Evolutionary conservation across 768 basidiomycete genomes (phyloP).

Genomic region (Lentinula raphanica): DNA sequence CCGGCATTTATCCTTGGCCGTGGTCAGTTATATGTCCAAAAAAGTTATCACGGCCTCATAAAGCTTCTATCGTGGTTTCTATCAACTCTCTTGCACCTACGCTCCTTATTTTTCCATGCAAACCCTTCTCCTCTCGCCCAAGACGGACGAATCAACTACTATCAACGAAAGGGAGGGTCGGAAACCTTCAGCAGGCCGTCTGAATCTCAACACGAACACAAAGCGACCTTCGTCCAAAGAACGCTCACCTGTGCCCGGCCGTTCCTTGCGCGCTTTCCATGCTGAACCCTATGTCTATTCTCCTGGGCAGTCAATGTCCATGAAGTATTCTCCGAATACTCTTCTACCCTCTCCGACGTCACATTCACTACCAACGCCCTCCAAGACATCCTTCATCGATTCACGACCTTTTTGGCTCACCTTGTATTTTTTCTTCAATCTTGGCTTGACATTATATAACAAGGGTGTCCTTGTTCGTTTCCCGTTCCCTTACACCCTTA

Average conservation of each 20-base stretch:
- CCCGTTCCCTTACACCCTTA: slow-evolving; percentile 94
- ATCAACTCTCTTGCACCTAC: background rate
- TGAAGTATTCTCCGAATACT: slow-evolving; percentile 9
- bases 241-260: background rate
- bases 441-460: slow-evolving; percentile 91
- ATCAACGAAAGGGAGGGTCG: background rate
- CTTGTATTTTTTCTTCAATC: slow-evolving; percentile 88
- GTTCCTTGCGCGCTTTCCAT: slow-evolving; percentile 14
- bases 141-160: background rate
- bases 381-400: slow-evolving; percentile 4
- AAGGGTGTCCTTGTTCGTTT: slow-evolving; percentile 88
- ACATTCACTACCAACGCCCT: slow-evolving; percentile 9
- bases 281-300: slow-evolving; percentile 15
- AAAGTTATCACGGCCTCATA: background rate
- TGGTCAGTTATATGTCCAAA: background rate
- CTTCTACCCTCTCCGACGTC: slow-evolving; percentile 13
- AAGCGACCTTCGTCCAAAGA: slow-evolving; percentile 2
- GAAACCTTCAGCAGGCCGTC: background rate
- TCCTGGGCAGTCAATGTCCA: slow-evolving; percentile 1
- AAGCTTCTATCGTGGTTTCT: background rate
- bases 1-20: background rate
- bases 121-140: slow-evolving; percentile 3
- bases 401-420: slow-evolving; percentile 56
- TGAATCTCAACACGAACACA: background rate
- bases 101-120: background rate